A percentile compares a stretch with the other conserved stretches of the same genome.
phyloP scores from a whole-genome alignment of 129 eudicot species.

The Smallanthus sonchifolius region DNA sequence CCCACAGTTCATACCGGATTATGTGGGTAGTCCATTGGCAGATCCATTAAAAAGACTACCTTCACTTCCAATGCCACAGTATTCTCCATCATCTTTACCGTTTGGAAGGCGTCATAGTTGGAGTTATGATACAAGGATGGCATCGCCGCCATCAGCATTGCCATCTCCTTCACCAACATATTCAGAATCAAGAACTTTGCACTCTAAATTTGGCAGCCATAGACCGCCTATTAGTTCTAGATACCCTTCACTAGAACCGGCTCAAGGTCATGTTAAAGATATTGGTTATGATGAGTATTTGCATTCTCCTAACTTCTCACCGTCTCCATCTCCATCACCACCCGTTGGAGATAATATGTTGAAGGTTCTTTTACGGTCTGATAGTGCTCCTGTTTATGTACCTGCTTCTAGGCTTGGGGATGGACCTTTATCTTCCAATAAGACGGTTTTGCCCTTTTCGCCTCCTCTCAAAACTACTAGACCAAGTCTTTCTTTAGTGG shows the following conservation, averaged over 20 bases:
- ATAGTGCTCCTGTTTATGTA: conserved; percentile 75
- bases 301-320: conserved; percentile 64
- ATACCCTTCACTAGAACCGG: conserved; percentile 40
- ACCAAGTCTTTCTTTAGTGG: conserved; percentile 40
- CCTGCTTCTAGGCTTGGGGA: conserved; percentile 51
- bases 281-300: conserved; percentile 60
- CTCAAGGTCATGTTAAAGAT: conserved; percentile 41
- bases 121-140: conserved; percentile 59
- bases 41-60: conserved; percentile 73
- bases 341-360: conserved; percentile 48
- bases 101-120: conserved; percentile 87
- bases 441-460: conserved; percentile 53
- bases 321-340: conserved; percentile 83
- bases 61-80: conserved; percentile 48
- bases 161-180: conserved; percentile 87
- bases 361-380: conserved; percentile 56
- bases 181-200: conserved; percentile 59
- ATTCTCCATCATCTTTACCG: conserved; percentile 60
- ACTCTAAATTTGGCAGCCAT: conserved; percentile 37
- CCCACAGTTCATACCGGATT: conserved; percentile 79
- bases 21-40: conserved; percentile 90
- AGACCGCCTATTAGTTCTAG: conserved; percentile 56
- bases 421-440: conserved; percentile 34
- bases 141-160: conserved; percentile 52
- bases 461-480: conserved; percentile 54